Conservation (phyloP, 805 yeast species). For the Wickerhamiella kurtzmanii region DNA sequence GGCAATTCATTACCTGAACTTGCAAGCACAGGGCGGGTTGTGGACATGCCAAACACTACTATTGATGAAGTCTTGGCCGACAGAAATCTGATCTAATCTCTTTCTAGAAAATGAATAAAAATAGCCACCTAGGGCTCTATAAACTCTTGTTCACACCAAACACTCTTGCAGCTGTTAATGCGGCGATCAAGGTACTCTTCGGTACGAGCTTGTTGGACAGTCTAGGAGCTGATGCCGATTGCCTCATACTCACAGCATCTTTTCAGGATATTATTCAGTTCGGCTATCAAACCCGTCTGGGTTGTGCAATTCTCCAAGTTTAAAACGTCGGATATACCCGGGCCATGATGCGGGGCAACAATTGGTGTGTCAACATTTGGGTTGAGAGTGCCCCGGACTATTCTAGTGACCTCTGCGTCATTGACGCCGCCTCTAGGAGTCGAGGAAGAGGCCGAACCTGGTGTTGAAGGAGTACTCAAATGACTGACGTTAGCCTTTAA, state of each 20-base stretch:
- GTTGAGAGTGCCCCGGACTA: conserved; percentile 66
- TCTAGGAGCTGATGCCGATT: neutral
- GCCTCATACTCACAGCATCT: conserved; percentile 24
- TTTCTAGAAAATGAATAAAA: too few species aligned
- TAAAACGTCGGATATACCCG: conserved; percentile 37
- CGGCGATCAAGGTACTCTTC: too few species aligned
- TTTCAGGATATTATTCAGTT: conserved; percentile 24
- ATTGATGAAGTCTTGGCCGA: conserved; percentile 7
- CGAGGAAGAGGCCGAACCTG: neutral
- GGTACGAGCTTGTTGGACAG: too few species aligned
- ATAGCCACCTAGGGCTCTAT: too few species aligned
- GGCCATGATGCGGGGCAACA: conserved; percentile 38
- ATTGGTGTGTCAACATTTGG: conserved; percentile 68
- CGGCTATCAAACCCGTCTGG: conserved; percentile 22
- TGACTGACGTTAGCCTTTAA: neutral
- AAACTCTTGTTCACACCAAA: too few species aligned
- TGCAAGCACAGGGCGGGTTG: conserved; percentile 4
- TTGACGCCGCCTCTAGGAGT: neutral
- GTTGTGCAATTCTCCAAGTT: conserved; percentile 39
- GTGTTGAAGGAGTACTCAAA: neutral
- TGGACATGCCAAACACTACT: neutral
- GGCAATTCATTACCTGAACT: neutral
- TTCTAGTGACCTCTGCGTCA: conserved; percentile 9
- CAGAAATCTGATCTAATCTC: conserved; percentile 8
- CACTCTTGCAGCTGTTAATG: too few species aligned